phyloP scores from a whole-genome alignment of 106 monocot species.

The Allium sativum region DNA sequence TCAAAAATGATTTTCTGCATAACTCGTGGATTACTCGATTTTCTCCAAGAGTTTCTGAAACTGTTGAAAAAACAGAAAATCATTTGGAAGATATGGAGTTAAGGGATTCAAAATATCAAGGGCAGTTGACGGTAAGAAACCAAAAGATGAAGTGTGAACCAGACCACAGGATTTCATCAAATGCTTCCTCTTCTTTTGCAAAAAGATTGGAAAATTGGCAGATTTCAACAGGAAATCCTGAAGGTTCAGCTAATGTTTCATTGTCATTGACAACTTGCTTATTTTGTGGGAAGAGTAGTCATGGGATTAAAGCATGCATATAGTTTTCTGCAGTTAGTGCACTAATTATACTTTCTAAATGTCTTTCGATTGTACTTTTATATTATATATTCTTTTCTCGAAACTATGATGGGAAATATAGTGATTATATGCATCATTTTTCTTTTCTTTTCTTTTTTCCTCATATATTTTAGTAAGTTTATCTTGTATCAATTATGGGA shows the following conservation, averaged over 20 bases:
- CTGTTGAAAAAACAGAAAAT: constrained; percentile 1
- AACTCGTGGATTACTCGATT: constrained; percentile 62
- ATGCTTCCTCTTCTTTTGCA: constrained; percentile 38
- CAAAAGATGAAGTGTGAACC: constrained; percentile 22
- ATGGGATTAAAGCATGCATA: background rate
- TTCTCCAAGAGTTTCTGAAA: constrained; percentile 24
- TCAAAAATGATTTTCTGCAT: constrained; percentile 17
- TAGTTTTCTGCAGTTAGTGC: background rate
- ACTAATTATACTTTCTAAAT: no score
- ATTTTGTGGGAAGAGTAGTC: background rate
- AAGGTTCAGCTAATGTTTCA: background rate
- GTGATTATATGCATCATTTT: no score
- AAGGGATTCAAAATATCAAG: background rate
- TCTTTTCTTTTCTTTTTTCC: no score
- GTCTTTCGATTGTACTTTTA: no score
- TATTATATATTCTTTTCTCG: no score
- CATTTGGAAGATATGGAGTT: background rate
- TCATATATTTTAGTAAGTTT: no score
- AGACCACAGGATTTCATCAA: constrained; percentile 26
- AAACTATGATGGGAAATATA: no score
- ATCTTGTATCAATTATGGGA: no score
- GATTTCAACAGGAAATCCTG: constrained; percentile 8
- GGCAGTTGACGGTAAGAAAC: background rate
- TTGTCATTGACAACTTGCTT: constrained; percentile 18
- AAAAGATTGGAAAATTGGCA: constrained; percentile 47